Base-by-base conservation (phyloP, 1,284 basidiomycete genomes). In the Stereum hirsutum region DNA sequence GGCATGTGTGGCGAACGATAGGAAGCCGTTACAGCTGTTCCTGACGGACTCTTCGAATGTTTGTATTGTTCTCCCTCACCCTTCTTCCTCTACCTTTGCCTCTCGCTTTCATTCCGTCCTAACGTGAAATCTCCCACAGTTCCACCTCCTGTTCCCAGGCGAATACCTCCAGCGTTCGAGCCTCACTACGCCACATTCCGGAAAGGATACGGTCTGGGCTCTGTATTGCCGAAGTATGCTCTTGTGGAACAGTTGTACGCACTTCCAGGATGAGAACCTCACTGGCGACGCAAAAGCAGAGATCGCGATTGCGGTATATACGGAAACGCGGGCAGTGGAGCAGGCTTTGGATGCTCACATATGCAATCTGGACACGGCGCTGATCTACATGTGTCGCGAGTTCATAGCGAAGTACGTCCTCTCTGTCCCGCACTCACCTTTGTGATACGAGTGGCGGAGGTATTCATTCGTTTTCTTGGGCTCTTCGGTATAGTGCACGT, bases 191-290 rank as follows among this genome's bases (percentile, higher is more conserved):
- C 63, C 66, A 53, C 45, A 59, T 39, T 77, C 78, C 11, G 69
- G 78, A 10, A 85, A 85, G 56, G 81, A 87, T 49, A 78, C 78
- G 7, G 67, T 88, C 3, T 87, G 83, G 82, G 84, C 81, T 0
- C 64, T 89, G 26, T 84, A 85, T 54, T 85, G 80, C 60, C 77
- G 85, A 39, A 76, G 76, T 55, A 81, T 87, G 80, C 68, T 89
- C 10, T 65, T 88, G 1, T 86, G 82, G 78, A 81, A 74, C 54
- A 80, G 76, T 53, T 80, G 75, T 52, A 66, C 70, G 46, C 70
- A 70, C 19, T 64, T 78, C 41, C 60, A 70, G 46, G 61, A 64
- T 42, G 62, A 62, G 15, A 51, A 59, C 0, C 64, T 66, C 49
- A 54, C 62, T 12, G 67, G 66, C 14, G 69, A 77, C 28, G 70